A percentile compares a stretch with the other conserved stretches of the same genome.
phyloP scores from a whole-genome alignment of 768 basidiomycete species.

The Gloeostereum incarnatum region DNA sequence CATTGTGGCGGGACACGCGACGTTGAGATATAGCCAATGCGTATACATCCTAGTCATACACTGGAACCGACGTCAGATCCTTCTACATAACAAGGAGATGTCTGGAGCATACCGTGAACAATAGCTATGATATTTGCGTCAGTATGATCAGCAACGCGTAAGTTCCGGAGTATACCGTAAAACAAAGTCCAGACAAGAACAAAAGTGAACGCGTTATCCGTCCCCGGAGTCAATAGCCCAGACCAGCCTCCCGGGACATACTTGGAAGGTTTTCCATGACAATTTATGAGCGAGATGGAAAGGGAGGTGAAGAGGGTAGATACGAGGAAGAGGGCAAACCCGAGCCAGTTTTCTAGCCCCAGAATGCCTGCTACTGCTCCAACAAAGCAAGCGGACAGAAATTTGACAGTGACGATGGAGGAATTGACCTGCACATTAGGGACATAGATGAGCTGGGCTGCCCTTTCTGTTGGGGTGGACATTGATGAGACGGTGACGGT shows the following conservation, averaged over 20 bases:
- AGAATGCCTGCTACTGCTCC: slow-evolving; percentile 86
- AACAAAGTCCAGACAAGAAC: slow-evolving; percentile 91
- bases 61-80: background rate
- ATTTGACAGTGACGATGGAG: slow-evolving; percentile 59
- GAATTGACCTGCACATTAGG: slow-evolving; percentile 57
- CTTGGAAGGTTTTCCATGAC: slow-evolving; percentile 51
- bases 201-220: slow-evolving; percentile 88
- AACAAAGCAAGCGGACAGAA: slow-evolving; percentile 75
- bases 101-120: slow-evolving; percentile 30
- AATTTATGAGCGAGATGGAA: slow-evolving; percentile 62
- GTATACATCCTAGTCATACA: background rate
- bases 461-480: too few species aligned
- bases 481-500: too few species aligned
- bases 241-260: slow-evolving; percentile 54
- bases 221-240: slow-evolving; percentile 75
- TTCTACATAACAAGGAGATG: background rate
- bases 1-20: too few species aligned
- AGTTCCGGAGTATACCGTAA: slow-evolving; percentile 47
- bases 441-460: too few species aligned
- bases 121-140: slow-evolving; percentile 21
- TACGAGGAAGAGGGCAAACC: slow-evolving; percentile 69
- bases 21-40: background rate
- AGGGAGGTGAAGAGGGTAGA: slow-evolving; percentile 62
- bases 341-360: slow-evolving; percentile 77
- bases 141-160: slow-evolving; percentile 5